Base-by-base conservation (phyloP, 352 stramenopile genomes). In the Phytophthora fragariaefolia region DNA sequence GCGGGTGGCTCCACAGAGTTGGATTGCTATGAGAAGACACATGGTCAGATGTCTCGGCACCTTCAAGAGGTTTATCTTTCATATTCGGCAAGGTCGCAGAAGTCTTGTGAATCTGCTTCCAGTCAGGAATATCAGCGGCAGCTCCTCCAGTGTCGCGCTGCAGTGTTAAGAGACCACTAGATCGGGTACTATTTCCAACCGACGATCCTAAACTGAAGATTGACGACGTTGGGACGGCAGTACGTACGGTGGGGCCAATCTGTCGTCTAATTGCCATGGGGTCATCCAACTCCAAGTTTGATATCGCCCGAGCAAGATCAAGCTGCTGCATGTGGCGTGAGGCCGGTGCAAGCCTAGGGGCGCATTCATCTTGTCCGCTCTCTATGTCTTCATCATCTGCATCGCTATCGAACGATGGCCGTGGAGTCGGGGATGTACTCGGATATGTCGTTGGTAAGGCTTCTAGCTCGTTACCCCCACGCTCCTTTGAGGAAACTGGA, bases 261-360 rank as follows among this genome's bases (percentile, higher is more conserved):
- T 90, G 74, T 5, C 77, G 84, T 46, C 79, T 70, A 13, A 91
- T 89, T 13, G 84, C 82, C 66, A 91, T 87, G 3, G 85, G 85
- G 24, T 93, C 83, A 57, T 93, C 85, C 12, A 93, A 48, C 59
- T 93, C 85, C 60, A 93, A 59, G 61, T 92, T 91, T 0, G 85
- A 91, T 28, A 93, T 92, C 1, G 85, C 85, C 18, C 80, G 80
- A 13, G 83, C 81, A 17, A 93, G 74, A 73, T 93, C 83, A 22
- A 93, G 68, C 20, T 92, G 80, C 54, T 93, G 85, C 76, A 90
- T 93, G 48, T 93, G 85, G 26, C 79, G 73, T 10, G 85, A 92
- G 2, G 85, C 85, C 24, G 83, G 83, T 4, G 79, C 82, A 8
- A 91, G 67, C 58, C 66, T 59, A 20, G 69, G 70, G 6, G 47